Evolutionary conservation across 2,329 filamentous ascomycete genomes (phyloP), one percentile per base, ranked within the genome.

Genomic region (Aspergillus fumigatiaffinis): DNA sequence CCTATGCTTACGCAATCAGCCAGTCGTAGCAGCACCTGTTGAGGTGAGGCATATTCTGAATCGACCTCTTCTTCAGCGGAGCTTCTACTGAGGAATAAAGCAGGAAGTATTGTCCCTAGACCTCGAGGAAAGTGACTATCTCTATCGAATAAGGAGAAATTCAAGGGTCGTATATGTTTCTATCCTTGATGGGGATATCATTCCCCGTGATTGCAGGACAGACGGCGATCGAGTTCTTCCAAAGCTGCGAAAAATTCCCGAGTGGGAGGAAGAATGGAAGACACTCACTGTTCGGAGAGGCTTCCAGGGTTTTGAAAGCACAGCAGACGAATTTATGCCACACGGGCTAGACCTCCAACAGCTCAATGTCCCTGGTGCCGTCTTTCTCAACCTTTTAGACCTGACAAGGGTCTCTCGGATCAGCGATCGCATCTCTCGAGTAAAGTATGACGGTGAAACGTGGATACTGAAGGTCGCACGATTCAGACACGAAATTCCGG

Each of bases 261-360:
- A 35, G 12, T 61, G 59, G 57, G 10, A 60, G n/a, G 59, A 53
- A 25, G 54, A 60, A 44, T 61, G 59, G 59, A 55, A 28, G 26
- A 61, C 57, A 46, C 50, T 57, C 28, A 61, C 54, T 23, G 32
- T 61, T 35, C 51, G 52, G 48, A 57, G 29, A 17, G 25, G 4
- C 20, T 1, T 29, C 17, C 26, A 54, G 4, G 57, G 57, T 29
- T 51, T 56, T 29, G 55, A 56, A 28, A 54, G 52, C 20, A 57
- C 29, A 5, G 49, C 42, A n/a, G 26, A 54, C 25, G 52, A 60
- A 44, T 55, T 57, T 28, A 3, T 6, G 20, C 57, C 57, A 2
- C 57, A 60, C 6, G 49, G 54, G 10, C 14, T 60, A 14, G 28
- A 60, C 23, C 51, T 57, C 12, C 4, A 8, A 20, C 25, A 51